Conservation (phyloP, 192 early-diverging fungal species). For the Backusella tarrabulga region DNA sequence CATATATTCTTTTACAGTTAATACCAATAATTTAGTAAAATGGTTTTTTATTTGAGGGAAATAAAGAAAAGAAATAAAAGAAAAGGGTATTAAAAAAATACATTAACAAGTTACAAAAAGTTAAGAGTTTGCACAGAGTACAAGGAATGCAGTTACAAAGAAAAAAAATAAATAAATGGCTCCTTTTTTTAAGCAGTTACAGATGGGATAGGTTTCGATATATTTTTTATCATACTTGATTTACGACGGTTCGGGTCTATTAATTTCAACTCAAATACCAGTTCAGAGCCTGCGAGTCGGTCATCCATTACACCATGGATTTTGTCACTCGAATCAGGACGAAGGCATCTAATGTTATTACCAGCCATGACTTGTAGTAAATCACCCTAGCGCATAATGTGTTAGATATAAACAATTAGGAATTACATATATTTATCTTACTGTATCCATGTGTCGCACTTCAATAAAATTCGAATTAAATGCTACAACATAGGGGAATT, state of each 20-base stretch:
- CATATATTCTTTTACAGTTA: neutral
- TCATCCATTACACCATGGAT: conserved; percentile 31
- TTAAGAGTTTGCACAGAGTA: neutral
- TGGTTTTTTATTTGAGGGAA: neutral
- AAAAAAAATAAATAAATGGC: neutral
- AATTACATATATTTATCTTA: conserved; percentile 24
- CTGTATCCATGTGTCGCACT: conserved; percentile 80
- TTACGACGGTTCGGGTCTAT: conserved; percentile 10
- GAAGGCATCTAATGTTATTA: conserved; percentile 25
- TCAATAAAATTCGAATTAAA: conserved; percentile 92
- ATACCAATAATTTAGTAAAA: neutral
- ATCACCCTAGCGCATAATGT: conserved; percentile 9
- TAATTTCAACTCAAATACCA: conserved; percentile 27
- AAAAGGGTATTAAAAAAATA: conserved; percentile 9
- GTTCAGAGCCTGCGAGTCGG: conserved; percentile 11
- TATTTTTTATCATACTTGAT: conserved; percentile 9
- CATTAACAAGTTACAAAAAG: conserved; percentile 5
- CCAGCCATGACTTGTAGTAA: conserved; percentile 30
- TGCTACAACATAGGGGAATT: conserved; percentile 85
- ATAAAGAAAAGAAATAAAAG: neutral
- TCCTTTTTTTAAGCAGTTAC: neutral
- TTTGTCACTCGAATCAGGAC: conserved; percentile 24
- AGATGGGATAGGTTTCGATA: neutral
- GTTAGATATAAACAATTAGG: neutral
- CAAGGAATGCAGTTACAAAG: neutral